Base-by-base conservation (phyloP, 108 stramenopile genomes). In the Cylindrotheca fusiformis region DNA sequence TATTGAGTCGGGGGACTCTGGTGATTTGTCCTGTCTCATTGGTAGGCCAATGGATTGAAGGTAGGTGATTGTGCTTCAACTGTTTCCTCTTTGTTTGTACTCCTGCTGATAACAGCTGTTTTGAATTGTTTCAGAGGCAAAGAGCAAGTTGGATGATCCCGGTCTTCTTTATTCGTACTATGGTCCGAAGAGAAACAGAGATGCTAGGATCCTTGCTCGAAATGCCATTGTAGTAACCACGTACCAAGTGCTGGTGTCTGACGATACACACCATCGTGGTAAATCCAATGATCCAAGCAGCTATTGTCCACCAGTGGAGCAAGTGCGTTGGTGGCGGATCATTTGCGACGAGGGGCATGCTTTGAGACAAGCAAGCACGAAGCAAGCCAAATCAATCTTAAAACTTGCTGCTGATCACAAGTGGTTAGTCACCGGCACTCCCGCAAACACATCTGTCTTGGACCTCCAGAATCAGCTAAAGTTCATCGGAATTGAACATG, bases 261-360 rank as follows among this genome's bases (percentile, higher is more conserved):
- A 83, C 60, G 58, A 44, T 29, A 53, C 24, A 25, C 63, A 69
- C 60, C 65, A 64, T 24, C 48, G 33, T 4, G 48, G 55, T 26
- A 69, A 69, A 36, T 46, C 46, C 20, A 55, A 50, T 20, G 23
- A 47, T 12, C 36, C 36, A 41, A 14, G 14, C 36, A 52, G 58
- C 20, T 81, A 72, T 47, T 64, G 62, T 27, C 27, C 80, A 18
- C 80, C 80, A 19, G 48, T 70, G 17, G 74, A 76, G 51, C 69
- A 78, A 28, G 48, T 83, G 23, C 57, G 74, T 20, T 83, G 77
- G 77, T 83, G 81, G 81, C 58, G 81, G n/a, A 54, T 83, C n/a
- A 78, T 83, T 46, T 59, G 65, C 32, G 81, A 83, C 60, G 81
- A 83, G 62, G 69, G 68, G 1, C 81, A 83, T 69, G 48, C 41